Conservation (phyloP, 2,329 filamentous ascomycete genomes). For the Epichloe uncinata region DNA sequence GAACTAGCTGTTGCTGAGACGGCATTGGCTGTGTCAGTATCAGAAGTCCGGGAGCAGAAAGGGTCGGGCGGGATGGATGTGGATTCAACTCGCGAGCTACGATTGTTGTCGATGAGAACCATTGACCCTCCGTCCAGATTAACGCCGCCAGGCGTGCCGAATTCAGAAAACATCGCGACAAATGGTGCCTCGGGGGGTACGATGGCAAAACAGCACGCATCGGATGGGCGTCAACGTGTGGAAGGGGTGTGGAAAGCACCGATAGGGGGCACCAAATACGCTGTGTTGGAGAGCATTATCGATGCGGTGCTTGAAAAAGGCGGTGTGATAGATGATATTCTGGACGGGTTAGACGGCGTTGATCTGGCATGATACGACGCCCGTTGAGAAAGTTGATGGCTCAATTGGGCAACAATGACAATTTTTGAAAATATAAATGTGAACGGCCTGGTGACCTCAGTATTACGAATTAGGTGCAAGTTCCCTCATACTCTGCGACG, state of each 20-base stretch:
- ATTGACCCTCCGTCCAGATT: conserved; percentile 62
- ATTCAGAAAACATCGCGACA: conserved; percentile 46
- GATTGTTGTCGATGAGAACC: conserved; percentile 55
- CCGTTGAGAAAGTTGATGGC: too few species aligned
- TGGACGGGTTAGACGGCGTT: conserved; percentile 67
- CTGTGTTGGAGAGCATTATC: conserved; percentile 59
- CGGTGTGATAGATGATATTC: conserved; percentile 74
- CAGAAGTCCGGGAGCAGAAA: conserved; percentile 25
- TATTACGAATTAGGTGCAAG: too few species aligned
- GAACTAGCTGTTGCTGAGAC: conserved; percentile 89
- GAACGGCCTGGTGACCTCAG: background rate
- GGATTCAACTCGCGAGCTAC: conserved; percentile 33
- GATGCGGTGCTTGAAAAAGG: conserved; percentile 62
- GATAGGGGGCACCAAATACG: conserved; percentile 68
- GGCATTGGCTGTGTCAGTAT: conserved; percentile 73
- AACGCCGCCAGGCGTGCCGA: conserved; percentile 57
- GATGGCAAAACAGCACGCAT: conserved; percentile 18
- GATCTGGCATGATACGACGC: conserved; percentile 40
- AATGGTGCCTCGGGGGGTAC: conserved; percentile 23
- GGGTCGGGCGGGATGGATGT: conserved; percentile 25
- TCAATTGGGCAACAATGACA: too few species aligned
- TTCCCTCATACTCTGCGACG: background rate
- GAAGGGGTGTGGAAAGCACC: conserved; percentile 75
- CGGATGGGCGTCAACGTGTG: conserved; percentile 37
- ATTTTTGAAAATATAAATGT: background rate